These are phyloP conservation scores for Drechslerella dactyloides DNA, from an alignment of 2,329 filamentous ascomycete species.

Conservation along the genomic window DNA sequence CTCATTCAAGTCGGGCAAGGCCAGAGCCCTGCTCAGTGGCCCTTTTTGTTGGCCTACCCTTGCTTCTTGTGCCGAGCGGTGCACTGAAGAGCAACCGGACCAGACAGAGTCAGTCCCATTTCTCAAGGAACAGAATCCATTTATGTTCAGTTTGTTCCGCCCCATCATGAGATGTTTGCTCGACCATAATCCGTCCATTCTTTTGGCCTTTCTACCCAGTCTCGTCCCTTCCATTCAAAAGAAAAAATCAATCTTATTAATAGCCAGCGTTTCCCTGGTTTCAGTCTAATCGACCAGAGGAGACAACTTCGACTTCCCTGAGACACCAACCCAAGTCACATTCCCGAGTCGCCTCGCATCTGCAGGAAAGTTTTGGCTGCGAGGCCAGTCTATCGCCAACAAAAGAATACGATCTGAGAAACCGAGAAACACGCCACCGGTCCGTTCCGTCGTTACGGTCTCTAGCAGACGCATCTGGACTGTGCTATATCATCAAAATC, in stretches of 20 bases:
- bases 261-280: constrained; percentile 5
- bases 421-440: not conserved
- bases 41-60: constrained; percentile 31
- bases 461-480: not conserved
- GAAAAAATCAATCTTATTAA: constrained; percentile 30
- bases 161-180: not conserved
- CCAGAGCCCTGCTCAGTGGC: not conserved
- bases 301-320: not conserved
- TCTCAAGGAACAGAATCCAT: constrained; percentile 3
- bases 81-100: not conserved
- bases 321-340: not conserved
- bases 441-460: not conserved
- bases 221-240: too few relatives aligned
- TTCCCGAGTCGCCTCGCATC: not conserved
- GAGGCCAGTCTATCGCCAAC: not conserved
- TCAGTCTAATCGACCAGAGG: constrained; percentile 13
- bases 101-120: not conserved
- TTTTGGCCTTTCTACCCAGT: constrained; percentile 25
- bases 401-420: not conserved
- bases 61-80: constrained; percentile 5
- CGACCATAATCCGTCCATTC: constrained; percentile 12
- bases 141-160: constrained; percentile 19
- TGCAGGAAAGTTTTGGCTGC: not conserved
- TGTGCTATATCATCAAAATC: not conserved
- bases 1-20: constrained; percentile 4